Percentiles rank a stretch among this genome's conserved stretches.
phyloP scores from a whole-genome alignment of 257 asterid genomes.

The Dorcoceras hygrometricum region DNA sequence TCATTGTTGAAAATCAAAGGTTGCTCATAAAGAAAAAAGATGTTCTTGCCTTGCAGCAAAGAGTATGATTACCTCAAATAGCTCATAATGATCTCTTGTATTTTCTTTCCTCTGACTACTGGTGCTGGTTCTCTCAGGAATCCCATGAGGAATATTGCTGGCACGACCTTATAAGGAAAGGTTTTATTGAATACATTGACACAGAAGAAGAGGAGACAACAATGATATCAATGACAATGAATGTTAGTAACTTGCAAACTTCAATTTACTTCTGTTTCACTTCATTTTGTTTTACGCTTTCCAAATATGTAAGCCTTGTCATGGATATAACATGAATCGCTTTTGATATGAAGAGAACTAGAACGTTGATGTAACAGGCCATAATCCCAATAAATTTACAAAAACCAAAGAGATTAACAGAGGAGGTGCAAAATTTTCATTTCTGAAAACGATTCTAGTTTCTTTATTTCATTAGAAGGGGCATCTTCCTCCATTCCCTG shows the following conservation, averaged over 20 bases:
- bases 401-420: neutral
- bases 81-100: neutral
- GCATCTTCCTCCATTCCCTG: neutral
- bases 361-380: neutral
- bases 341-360: neutral
- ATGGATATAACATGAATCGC: neutral
- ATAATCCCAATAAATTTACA: neutral
- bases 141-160: slow-evolving; percentile 89
- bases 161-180: slow-evolving; percentile 84
- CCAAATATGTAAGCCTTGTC: neutral
- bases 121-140: slow-evolving; percentile 49
- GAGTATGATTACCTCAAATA: slow-evolving; percentile 41
- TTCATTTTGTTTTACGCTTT: neutral
- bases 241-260: slow-evolving; percentile 37
- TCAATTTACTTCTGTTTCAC: neutral
- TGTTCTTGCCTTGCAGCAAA: slow-evolving; percentile 77
- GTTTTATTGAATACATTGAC: slow-evolving; percentile 82
- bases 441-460: neutral
- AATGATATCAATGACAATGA: slow-evolving; percentile 97
- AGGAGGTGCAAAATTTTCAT: neutral
- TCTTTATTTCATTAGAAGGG: neutral
- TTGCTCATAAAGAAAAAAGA: slow-evolving; percentile 84
- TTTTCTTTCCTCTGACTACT: slow-evolving; percentile 6
- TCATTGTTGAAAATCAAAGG: slow-evolving; percentile 90
- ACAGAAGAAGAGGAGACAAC: slow-evolving; percentile 99